Conservation (phyloP, 1,139 yeast species). For the Pneumocystis oryctolagi region DNA sequence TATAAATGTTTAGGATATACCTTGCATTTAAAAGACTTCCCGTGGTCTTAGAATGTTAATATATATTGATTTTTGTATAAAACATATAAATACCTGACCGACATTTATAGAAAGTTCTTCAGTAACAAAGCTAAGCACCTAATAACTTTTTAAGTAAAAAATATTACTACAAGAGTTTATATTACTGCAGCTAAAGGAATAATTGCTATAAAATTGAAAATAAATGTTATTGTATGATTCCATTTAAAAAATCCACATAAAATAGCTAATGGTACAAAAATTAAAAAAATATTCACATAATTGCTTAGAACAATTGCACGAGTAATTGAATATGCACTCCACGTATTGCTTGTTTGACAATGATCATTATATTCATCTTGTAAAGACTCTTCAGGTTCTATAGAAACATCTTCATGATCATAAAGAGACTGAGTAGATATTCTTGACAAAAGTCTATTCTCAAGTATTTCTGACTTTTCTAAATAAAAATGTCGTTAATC, state of each 20-base stretch:
- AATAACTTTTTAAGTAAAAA: neutral
- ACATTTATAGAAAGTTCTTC: slow-evolving; percentile 79
- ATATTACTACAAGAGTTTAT: slow-evolving; percentile 36
- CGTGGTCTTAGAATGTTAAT: neutral
- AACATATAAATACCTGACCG: slow-evolving; percentile 78
- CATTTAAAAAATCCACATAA: slow-evolving; percentile 46
- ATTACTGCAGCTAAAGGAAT: slow-evolving; percentile 67
- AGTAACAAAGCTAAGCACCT: slow-evolving; percentile 47
- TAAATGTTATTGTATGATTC: slow-evolving; percentile 47
- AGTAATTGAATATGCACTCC: neutral
- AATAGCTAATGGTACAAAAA: slow-evolving; percentile 83
- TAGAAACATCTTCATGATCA: neutral
- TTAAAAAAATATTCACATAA: slow-evolving; percentile 58
- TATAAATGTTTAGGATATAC: neutral
- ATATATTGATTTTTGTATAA: slow-evolving; percentile 38
- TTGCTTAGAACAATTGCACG: slow-evolving; percentile 39
- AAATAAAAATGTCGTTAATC: neutral
- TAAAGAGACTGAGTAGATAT: neutral
- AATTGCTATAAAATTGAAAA: slow-evolving; percentile 74
- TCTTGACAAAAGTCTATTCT: neutral
- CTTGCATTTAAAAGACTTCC: neutral
- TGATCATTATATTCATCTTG: neutral
- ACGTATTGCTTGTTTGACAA: neutral
- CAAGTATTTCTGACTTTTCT: neutral
- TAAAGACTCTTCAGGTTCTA: neutral